Evolutionary conservation across 2,329 filamentous ascomycete genomes (phyloP).

Genomic region (Trichoderma atroviride): DNA sequence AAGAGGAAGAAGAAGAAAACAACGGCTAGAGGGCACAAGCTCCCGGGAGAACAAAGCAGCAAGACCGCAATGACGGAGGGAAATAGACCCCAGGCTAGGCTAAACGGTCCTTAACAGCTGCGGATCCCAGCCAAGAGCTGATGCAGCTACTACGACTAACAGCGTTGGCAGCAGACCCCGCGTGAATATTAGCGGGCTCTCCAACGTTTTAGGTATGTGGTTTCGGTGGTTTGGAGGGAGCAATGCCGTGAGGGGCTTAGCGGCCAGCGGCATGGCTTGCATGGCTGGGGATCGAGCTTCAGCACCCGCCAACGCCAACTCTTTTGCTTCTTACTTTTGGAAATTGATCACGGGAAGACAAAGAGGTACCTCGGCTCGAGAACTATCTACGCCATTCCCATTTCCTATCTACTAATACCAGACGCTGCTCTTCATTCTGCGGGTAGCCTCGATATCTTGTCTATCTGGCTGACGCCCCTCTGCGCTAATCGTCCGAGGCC

Average conservation of each 20-base stretch:
- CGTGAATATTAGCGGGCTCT: not conserved
- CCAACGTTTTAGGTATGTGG: not conserved
- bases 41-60: not conserved
- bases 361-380: not conserved
- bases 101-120: not conserved
- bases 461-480: not conserved
- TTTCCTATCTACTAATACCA: not conserved
- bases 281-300: not conserved
- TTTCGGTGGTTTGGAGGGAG: not conserved
- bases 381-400: not conserved
- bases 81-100: constrained; percentile 10
- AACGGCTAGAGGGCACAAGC: not conserved
- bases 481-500: not conserved
- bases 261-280: constrained; percentile 21
- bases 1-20: not conserved
- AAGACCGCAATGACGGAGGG: not conserved
- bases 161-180: not conserved
- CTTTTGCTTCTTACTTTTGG: not conserved
- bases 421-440: not conserved
- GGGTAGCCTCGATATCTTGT: not conserved
- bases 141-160: not conserved
- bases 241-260: constrained; percentile 11
- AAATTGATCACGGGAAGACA: not conserved
- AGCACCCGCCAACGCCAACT: not conserved
- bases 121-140: not conserved